A percentile compares a stretch with the other conserved stretches of the same genome.
Evolutionary conservation across 306 rosid species (phyloP).

Genomic region (Pachyrhizus erosus): DNA sequence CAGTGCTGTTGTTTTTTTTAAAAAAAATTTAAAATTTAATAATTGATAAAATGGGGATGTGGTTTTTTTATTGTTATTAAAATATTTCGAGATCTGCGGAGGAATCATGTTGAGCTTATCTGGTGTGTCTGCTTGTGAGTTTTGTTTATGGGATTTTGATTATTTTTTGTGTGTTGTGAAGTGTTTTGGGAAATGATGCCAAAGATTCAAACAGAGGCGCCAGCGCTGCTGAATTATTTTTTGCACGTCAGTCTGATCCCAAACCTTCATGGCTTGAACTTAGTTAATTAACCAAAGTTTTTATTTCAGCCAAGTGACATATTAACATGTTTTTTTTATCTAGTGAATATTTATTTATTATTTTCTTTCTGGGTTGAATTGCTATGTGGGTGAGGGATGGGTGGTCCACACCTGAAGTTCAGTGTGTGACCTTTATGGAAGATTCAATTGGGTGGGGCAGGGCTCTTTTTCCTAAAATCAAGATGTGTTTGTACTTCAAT

Average conservation of each 20-base stretch:
- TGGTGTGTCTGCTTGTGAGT: constrained; percentile 46
- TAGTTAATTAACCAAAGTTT: not conserved
- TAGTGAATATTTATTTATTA: too few relatives aligned
- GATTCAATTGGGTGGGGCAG: constrained; percentile 59
- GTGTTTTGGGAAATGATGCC: constrained; percentile 78
- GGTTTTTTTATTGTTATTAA: not conserved
- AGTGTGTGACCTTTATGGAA: constrained; percentile 38
- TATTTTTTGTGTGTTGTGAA: constrained; percentile 40
- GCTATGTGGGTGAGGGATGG: constrained; percentile 38
- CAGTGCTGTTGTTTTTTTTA: not conserved
- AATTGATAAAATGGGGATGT: not conserved
- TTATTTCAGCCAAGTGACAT: constrained; percentile 41
- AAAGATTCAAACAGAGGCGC: constrained; percentile 67
- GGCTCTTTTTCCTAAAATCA: constrained; percentile 45
- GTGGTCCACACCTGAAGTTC: constrained; percentile 55
- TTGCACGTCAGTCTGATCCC: constrained; percentile 67
- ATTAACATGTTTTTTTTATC: not conserved
- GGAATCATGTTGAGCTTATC: constrained; percentile 55
- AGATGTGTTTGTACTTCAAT: constrained; percentile 48
- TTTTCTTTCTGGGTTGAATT: too few relatives aligned
- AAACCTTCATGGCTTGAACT: constrained; percentile 32
- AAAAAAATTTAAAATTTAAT: not conserved
- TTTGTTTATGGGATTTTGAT: not conserved
- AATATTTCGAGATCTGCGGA: constrained; percentile 37
- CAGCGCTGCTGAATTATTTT: constrained; percentile 62